phyloP scores from a whole-genome alignment of 192 early-diverging fungal genomes.

The Chytriomyces confervae region DNA sequence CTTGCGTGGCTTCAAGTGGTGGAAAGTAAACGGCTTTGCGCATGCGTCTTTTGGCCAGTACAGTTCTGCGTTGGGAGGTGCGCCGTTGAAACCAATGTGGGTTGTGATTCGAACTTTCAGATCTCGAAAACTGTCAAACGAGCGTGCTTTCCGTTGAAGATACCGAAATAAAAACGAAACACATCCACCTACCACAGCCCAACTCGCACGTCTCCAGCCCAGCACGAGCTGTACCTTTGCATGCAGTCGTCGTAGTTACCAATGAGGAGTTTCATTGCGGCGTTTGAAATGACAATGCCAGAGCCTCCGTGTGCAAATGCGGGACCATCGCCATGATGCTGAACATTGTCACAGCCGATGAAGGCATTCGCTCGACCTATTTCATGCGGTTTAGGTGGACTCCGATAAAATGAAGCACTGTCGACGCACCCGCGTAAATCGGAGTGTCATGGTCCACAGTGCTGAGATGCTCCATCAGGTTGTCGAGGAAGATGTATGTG shows the following conservation, averaged over 20 bases:
- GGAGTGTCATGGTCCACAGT: constrained; percentile 41
- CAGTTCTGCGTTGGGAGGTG: constrained; percentile 41
- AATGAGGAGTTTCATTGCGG: constrained; percentile 50
- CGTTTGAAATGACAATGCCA: constrained; percentile 58
- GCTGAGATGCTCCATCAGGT: constrained; percentile 45
- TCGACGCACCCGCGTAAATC: constrained; percentile 52
- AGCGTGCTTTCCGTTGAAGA: no score
- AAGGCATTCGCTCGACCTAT: constrained; percentile 52
- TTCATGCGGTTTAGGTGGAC: neutral
- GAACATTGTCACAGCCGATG: constrained; percentile 58
- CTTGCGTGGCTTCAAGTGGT: constrained; percentile 52
- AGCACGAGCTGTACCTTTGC: constrained; percentile 56
- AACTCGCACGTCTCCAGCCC: constrained; percentile 65
- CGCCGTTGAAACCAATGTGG: constrained; percentile 30
- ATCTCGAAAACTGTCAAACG: constrained; percentile 47
- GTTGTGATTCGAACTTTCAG: constrained; percentile 46
- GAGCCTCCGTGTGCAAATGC: constrained; percentile 63
- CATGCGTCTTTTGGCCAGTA: constrained; percentile 53
- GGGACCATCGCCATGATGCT: constrained; percentile 46
- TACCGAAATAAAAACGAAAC: no score
- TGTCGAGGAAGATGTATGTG: constrained; percentile 64
- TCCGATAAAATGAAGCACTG: neutral
- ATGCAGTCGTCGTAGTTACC: constrained; percentile 48
- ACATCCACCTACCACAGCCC: constrained; percentile 37
- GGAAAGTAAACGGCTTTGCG: constrained; percentile 54